A percentile compares a stretch with the other conserved stretches of the same genome.
Evolutionary conservation across 768 basidiomycete species (phyloP).

Genomic region (Hydnomerulius pinastri): DNA sequence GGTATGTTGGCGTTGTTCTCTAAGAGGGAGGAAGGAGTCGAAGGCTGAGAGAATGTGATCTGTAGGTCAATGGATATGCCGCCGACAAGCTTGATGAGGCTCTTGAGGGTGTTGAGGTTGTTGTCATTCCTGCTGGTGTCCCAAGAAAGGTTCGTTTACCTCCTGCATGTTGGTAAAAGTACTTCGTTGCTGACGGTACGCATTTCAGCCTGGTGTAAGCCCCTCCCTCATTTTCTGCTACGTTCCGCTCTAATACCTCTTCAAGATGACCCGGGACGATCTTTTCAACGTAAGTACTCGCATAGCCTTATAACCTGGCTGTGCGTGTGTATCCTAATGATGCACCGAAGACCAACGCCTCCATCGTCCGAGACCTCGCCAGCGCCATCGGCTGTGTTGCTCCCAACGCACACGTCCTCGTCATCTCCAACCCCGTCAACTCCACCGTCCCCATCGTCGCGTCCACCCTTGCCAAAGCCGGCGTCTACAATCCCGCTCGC

Average conservation of each 20-base stretch:
- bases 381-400: conserved; percentile 81
- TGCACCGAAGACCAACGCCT: conserved; percentile 83
- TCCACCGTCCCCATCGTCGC: conserved; percentile 98
- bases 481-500: conserved; percentile 85
- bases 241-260: conserved; percentile 26
- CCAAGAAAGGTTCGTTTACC: conserved; percentile 80
- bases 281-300: conserved; percentile 80
- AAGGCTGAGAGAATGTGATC: conserved; percentile 10
- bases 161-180: not conserved
- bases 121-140: conserved; percentile 98
- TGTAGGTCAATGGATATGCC: conserved; percentile 75
- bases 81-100: conserved; percentile 89
- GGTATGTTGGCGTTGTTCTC: conserved; percentile 48
- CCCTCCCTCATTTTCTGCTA: conserved; percentile 1
- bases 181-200: conserved; percentile 27
- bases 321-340: not conserved
- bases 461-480: conserved; percentile 85
- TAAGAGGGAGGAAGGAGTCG: not conserved
- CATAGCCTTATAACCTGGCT: not conserved
- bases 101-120: conserved; percentile 85
- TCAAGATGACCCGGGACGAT: conserved; percentile 93
- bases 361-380: conserved; percentile 96
- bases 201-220: conserved; percentile 79
- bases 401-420: conserved; percentile 89
- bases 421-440: conserved; percentile 99